Evolutionary conservation across 2,329 filamentous ascomycete species (phyloP), one percentile per base, ranked within the genome.

Genomic region (Aspergillaceae sp.): DNA sequence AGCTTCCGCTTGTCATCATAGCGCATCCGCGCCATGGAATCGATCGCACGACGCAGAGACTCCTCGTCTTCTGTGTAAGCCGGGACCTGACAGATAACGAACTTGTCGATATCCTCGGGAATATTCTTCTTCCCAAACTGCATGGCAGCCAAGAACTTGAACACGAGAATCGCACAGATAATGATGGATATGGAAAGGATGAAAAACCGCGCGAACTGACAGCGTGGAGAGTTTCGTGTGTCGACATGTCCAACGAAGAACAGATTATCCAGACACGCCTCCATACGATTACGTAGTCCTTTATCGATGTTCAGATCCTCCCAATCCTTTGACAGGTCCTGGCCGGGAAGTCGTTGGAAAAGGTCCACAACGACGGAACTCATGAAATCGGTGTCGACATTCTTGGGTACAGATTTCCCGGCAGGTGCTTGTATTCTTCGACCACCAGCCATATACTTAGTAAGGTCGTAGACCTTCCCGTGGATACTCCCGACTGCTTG

Each of bases 1-100:
- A 98, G 77, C 74, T 98, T 98, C 61, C 92, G 87, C 74, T 98
- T 98, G 65, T 98, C 91, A 60, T 98, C 92, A 63, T 98, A 98
- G 55, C 83, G 83, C 89, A 96, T 96, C 50, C 89, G 80, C 29
- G 92, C 90, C 48, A 88, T 86, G 0, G 92, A 98, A 66, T 98
- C 92, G 58, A 98, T 95, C 48, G 92, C 92, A 75, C 91, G 90
- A 46, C 92, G 88, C 28, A 98, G 77, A 33, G 91, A 97, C 0
- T 98, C 94, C 66, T 98, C 94, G 63, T 97, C 92, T 73, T 98
- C 92, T 0, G 92, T 98, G 61, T 98, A 98, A 1, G 89, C 92
- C 0, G 92, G 92, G 49, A 98, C 91, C 67, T 96, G 94, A 63
- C 88, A 94, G 69, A 98, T 96, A 65, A 98, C 77, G 65, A 98